These are phyloP conservation scores for Lizonia empirigonia DNA, from an alignment of 2,329 filamentous ascomycete genomes.

Conservation along the genomic window DNA sequence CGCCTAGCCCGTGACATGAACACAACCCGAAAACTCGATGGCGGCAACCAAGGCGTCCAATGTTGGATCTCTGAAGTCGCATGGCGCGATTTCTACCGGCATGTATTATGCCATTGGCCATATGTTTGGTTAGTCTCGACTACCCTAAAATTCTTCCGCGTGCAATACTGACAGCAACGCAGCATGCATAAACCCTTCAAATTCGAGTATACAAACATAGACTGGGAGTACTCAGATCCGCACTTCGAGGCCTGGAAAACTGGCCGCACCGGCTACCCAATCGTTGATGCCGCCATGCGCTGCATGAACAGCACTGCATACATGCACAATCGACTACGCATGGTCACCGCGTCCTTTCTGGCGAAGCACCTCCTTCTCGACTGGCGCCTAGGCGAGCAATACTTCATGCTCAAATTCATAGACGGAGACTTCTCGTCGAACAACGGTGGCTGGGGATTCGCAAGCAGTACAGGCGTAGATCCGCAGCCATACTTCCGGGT, in stretches of 20 bases:
- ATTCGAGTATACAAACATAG: conserved; percentile 79
- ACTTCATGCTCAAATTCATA: conserved; percentile 57
- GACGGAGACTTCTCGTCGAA: conserved; percentile 58
- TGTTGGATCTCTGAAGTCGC: conserved; percentile 60
- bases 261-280: conserved; percentile 53
- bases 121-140: conserved; percentile 68
- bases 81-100: conserved; percentile 59
- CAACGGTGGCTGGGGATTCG: conserved; percentile 70
- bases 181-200: conserved; percentile 80
- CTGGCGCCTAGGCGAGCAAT: conserved; percentile 58
- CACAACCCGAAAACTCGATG: conserved; percentile 60
- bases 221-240: conserved; percentile 67
- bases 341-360: conserved; percentile 58
- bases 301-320: conserved; percentile 56
- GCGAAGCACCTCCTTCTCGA: conserved; percentile 57
- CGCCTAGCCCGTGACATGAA: conserved; percentile 59
- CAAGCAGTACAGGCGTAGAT: conserved; percentile 74
- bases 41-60: conserved; percentile 49
- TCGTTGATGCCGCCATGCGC: conserved; percentile 60
- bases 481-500: conserved; percentile 90
- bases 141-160: too few species aligned
- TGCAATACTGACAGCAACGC: conserved; percentile 14
- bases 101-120: conserved; percentile 81
- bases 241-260: conserved; percentile 70
- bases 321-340: conserved; percentile 60